Percentiles rank a stretch among this genome's conserved stretches.
Conservation (phyloP, 306 rosid genomes). For the Macrotyloma uniflorum region DNA sequence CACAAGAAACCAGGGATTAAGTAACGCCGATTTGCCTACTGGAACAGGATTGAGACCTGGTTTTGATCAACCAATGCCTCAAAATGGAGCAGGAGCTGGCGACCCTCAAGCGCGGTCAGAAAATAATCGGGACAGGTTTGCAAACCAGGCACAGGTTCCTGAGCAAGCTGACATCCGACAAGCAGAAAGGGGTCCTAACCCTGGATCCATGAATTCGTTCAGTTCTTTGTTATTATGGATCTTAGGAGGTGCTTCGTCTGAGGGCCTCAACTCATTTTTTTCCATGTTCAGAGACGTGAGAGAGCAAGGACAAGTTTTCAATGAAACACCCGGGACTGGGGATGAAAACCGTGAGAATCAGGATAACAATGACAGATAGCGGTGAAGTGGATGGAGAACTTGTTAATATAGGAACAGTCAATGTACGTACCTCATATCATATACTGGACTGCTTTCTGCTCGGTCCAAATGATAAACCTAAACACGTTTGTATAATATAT, state of each 20-base stretch:
- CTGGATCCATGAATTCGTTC: conserved; percentile 74
- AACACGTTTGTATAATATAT: conserved; percentile 28
- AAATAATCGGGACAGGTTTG: conserved; percentile 49
- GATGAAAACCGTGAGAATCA: conserved; percentile 49
- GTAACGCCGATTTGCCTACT: conserved; percentile 47
- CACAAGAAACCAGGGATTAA: conserved; percentile 70
- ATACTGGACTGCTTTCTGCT: conserved; percentile 20
- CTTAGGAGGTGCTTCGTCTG: conserved; percentile 91
- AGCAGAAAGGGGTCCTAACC: conserved; percentile 71
- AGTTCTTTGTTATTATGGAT: conserved; percentile 89
- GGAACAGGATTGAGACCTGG: conserved; percentile 66
- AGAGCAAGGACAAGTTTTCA: conserved; percentile 79
- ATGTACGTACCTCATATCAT: conserved; percentile 22
- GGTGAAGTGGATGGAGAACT: not conserved
- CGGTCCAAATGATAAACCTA: conserved; percentile 20
- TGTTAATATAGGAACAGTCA: conserved; percentile 37
- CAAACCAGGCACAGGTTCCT: conserved; percentile 55
- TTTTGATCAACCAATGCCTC: conserved; percentile 49
- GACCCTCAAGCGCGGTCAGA: conserved; percentile 54
- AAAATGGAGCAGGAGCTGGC: conserved; percentile 48
- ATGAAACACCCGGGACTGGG: conserved; percentile 54
- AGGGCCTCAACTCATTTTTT: conserved; percentile 82
- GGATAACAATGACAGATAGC: conserved; percentile 48
- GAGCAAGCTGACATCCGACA: conserved; percentile 60
- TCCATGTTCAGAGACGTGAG: conserved; percentile 93